A percentile compares a stretch with the other conserved stretches of the same genome.
phyloP scores from a whole-genome alignment of 352 stramenopile genomes.

The Pythium angustatum region DNA sequence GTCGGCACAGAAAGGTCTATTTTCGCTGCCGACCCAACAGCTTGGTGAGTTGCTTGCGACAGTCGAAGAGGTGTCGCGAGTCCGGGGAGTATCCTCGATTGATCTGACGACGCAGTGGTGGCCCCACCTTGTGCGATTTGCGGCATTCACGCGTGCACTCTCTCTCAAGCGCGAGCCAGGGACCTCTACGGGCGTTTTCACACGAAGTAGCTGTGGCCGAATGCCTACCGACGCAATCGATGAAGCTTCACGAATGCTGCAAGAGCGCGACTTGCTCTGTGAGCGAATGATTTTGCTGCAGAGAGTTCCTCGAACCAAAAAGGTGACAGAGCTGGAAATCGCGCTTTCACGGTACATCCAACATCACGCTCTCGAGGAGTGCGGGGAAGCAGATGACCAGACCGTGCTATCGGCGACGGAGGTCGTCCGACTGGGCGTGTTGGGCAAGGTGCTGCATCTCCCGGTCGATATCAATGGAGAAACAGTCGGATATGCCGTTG shows the following conservation, averaged over 20 bases:
- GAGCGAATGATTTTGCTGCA: conserved; percentile 66
- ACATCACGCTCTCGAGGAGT: conserved; percentile 71
- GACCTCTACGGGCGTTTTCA: conserved; percentile 39
- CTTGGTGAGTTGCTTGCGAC: conserved; percentile 61
- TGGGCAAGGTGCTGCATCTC: conserved; percentile 58
- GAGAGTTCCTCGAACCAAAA: conserved; percentile 61
- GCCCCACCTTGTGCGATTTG: conserved; percentile 61
- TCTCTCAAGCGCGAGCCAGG: conserved; percentile 42
- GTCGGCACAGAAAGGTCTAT: conserved; percentile 59
- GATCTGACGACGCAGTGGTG: conserved; percentile 52
- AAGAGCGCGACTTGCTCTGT: conserved; percentile 41
- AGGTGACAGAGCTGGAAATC: conserved; percentile 38
- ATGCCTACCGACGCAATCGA: conserved; percentile 63
- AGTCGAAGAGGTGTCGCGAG: conserved; percentile 56
- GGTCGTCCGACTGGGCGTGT: conserved; percentile 61
- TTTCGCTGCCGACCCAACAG: conserved; percentile 68
- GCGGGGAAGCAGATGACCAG: conserved; percentile 74
- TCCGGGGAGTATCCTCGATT: conserved; percentile 52
- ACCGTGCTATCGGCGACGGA: conserved; percentile 71
- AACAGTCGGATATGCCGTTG: conserved; percentile 58
- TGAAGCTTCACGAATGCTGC: conserved; percentile 32
- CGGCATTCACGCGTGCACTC: conserved; percentile 58
- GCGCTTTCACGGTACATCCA: conserved; percentile 60
- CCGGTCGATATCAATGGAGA: conserved; percentile 48
- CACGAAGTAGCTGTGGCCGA: conserved; percentile 54